Percentiles rank a stretch among this genome's conserved stretches.
Conservation (phyloP, 805 yeast genomes). For the Zygoascus ofunaensis region DNA sequence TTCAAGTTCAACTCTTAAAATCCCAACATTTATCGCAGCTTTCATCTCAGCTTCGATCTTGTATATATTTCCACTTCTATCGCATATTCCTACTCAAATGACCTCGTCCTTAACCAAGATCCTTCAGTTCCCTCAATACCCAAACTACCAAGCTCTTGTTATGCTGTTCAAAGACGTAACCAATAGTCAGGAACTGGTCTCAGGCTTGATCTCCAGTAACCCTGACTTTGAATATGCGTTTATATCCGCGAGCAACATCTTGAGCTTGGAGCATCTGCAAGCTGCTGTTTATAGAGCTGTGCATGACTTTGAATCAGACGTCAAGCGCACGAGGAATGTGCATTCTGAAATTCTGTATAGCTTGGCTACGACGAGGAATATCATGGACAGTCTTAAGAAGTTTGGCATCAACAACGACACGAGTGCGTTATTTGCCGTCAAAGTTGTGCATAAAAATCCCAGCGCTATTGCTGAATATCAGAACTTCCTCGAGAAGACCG, state of each 20-base stretch:
- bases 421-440: conserved; percentile 41
- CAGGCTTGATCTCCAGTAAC: conserved; percentile 38
- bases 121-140: conserved; percentile 2
- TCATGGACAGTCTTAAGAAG: conserved; percentile 57
- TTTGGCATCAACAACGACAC: conserved; percentile 57
- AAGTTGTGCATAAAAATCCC: conserved; percentile 27
- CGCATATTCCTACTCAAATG: too few relatives aligned
- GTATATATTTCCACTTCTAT: too few relatives aligned
- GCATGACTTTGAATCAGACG: conserved; percentile 39
- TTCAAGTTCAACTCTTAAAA: too few relatives aligned
- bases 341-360: conserved; percentile 66
- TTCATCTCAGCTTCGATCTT: too few relatives aligned
- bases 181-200: conserved; percentile 38
- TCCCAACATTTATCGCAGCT: too few relatives aligned
- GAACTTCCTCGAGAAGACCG: conserved; percentile 6
- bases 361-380: conserved; percentile 45
- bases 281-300: conserved; percentile 55
- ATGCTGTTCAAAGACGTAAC: conserved; percentile 40
- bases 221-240: conserved; percentile 51
- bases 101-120: background rate
- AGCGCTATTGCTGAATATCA: conserved; percentile 13
- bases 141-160: conserved; percentile 29
- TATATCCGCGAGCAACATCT: conserved; percentile 48
- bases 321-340: conserved; percentile 51
- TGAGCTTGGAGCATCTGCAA: conserved; percentile 53